A percentile compares a stretch with the other conserved stretches of the same genome.
Evolutionary conservation across 441 rosid genomes (phyloP).

Genomic region (Erodium chrysanthum): DNA sequence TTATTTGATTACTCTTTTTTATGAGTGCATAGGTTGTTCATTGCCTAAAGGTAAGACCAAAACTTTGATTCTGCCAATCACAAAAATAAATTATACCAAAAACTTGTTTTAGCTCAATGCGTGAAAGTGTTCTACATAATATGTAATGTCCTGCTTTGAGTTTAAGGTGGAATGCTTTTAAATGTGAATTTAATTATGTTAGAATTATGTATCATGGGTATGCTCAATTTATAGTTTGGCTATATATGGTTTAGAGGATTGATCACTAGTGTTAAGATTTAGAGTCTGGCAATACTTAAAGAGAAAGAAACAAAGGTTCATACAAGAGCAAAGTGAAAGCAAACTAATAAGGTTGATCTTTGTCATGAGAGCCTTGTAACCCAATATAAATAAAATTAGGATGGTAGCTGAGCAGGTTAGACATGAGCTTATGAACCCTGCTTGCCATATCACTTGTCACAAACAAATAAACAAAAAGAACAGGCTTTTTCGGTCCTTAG

Average conservation of each 20-base stretch:
- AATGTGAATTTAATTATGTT: too few species aligned
- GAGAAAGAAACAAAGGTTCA: neutral
- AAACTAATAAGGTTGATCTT: neutral
- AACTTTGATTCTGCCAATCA: neutral
- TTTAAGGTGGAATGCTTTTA: too few species aligned
- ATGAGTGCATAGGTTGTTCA: neutral
- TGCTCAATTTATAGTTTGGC: neutral
- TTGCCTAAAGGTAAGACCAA: neutral
- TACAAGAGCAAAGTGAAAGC: neutral
- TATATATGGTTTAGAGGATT: neutral
- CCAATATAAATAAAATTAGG: neutral
- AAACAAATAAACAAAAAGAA: neutral
- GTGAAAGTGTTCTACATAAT: too few species aligned
- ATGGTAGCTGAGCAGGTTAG: neutral
- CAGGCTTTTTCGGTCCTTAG: neutral
- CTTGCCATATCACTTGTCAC: neutral
- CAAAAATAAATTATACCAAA: too few species aligned
- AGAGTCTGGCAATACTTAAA: neutral
- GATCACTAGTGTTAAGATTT: neutral
- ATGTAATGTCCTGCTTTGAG: too few species aligned
- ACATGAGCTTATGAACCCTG: neutral
- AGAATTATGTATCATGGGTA: too few species aligned
- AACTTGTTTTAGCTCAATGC: too few species aligned
- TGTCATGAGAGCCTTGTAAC: neutral
- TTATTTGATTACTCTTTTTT: neutral